A percentile compares a stretch with the other conserved stretches of the same genome.
Conservation (phyloP, 306 rosid genomes). For the Trifolium repens region DNA sequence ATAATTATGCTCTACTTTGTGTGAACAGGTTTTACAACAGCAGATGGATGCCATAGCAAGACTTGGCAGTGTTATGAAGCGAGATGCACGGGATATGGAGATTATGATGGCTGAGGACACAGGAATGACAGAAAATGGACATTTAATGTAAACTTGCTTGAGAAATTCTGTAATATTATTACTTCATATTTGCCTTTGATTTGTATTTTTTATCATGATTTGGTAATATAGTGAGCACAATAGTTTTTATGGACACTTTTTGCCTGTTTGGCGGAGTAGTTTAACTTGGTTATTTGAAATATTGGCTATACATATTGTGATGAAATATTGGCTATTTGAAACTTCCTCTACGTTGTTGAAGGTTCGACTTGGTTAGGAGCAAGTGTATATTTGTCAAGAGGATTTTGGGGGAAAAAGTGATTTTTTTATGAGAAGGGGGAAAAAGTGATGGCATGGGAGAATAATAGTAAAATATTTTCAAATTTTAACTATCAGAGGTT, state of each 20-base stretch:
- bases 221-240: constrained; percentile 23
- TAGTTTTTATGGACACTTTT: background rate
- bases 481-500: too few species aligned
- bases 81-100: constrained; percentile 87
- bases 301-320: too few species aligned
- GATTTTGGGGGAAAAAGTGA: too few species aligned
- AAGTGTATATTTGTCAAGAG: background rate
- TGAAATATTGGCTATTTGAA: background rate
- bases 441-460: too few species aligned
- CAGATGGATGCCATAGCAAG: constrained; percentile 94
- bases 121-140: constrained; percentile 46
- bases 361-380: background rate
- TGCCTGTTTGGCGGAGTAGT: background rate
- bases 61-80: constrained; percentile 89
- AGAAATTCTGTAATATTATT: constrained; percentile 9
- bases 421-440: too few species aligned
- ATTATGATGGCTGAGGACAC: constrained; percentile 80
- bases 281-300: background rate
- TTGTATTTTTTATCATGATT: constrained; percentile 9
- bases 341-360: background rate
- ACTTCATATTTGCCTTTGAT: constrained; percentile 13
- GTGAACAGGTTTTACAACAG: constrained; percentile 83
- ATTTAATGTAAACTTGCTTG: constrained; percentile 30
- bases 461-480: too few species aligned
- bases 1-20: constrained; percentile 20